phyloP scores from a whole-genome alignment of 768 basidiomycete genomes.

The Amanita molliuscula region DNA sequence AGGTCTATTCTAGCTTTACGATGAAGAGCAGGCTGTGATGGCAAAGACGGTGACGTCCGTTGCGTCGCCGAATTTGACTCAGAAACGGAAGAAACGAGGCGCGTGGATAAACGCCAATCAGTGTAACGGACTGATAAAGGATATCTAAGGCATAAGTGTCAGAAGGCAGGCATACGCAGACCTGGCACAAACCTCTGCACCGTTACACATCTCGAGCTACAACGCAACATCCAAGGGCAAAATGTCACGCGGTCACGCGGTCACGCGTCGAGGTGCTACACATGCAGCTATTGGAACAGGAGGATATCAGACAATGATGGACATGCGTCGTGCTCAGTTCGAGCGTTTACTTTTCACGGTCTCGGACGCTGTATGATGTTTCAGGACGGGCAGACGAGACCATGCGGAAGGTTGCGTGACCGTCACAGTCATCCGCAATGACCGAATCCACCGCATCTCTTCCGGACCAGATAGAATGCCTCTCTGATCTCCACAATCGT shows the following conservation, averaged over 20 bases:
- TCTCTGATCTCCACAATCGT: constrained; percentile 34
- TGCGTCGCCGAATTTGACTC: constrained; percentile 3
- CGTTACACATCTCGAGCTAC: constrained; percentile 9
- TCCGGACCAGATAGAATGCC: constrained; percentile 32
- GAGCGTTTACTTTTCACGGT: neutral
- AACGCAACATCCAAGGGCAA: constrained; percentile 11
- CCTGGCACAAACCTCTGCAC: constrained; percentile 7
- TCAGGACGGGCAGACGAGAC: neutral
- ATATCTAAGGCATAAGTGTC: neutral
- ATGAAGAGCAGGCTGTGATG: constrained; percentile 7
- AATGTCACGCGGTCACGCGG: neutral
- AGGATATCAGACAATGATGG: neutral
- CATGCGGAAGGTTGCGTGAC: neutral
- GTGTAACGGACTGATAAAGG: neutral
- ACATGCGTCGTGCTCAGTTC: neutral
- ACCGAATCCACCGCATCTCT: constrained; percentile 12
- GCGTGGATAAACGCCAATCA: constrained; percentile 3
- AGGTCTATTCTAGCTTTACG: constrained; percentile 46
- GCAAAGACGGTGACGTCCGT: neutral
- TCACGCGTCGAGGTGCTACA: neutral
- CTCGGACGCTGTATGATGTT: neutral
- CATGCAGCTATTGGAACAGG: neutral
- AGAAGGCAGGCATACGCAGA: neutral
- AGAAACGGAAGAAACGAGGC: constrained; percentile 9
- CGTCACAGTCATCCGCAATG: neutral